These are phyloP conservation scores for Tilletia horrida DNA, from an alignment of 1,284 basidiomycete species.

Conservation along the genomic window DNA sequence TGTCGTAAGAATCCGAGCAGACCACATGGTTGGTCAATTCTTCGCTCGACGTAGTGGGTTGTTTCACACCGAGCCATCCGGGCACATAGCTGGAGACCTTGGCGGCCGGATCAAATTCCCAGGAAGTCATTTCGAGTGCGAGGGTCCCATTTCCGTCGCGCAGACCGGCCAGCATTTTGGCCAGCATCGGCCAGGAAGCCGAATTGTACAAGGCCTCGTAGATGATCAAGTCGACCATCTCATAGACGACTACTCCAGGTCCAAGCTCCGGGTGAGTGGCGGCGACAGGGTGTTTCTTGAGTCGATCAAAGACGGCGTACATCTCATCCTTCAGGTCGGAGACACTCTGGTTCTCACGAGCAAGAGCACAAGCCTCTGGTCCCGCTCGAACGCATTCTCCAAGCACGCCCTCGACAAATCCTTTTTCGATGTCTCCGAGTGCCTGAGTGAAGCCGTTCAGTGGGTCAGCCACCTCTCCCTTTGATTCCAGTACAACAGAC, in stretches of 20 bases:
- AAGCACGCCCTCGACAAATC: constrained; percentile 30
- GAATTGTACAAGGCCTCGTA: constrained; percentile 27
- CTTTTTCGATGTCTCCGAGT: constrained; percentile 31
- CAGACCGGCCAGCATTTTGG: constrained; percentile 22
- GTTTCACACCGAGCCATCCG: background rate
- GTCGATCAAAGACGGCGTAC: constrained; percentile 22
- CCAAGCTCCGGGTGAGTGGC: constrained; percentile 23
- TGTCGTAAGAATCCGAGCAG: constrained; percentile 32
- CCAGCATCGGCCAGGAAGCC: constrained; percentile 24
- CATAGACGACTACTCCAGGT: constrained; percentile 29
- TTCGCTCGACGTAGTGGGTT: constrained; percentile 19
- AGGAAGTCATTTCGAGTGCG: constrained; percentile 25
- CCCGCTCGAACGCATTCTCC: constrained; percentile 34
- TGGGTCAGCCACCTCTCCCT: too few species aligned
- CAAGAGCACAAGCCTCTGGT: constrained; percentile 26
- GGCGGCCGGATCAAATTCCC: constrained; percentile 28
- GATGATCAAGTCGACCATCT: constrained; percentile 25
- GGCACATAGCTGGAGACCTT: background rate
- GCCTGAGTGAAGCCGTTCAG: background rate
- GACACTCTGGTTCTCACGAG: constrained; percentile 1
- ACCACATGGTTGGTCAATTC: constrained; percentile 29
- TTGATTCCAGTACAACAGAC: background rate
- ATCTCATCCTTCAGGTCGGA: constrained; percentile 17
- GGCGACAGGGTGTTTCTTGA: constrained; percentile 25
- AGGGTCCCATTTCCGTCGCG: constrained; percentile 25